Evolutionary conservation across 106 monocot genomes (phyloP).

Genomic region (Allium cepa): DNA sequence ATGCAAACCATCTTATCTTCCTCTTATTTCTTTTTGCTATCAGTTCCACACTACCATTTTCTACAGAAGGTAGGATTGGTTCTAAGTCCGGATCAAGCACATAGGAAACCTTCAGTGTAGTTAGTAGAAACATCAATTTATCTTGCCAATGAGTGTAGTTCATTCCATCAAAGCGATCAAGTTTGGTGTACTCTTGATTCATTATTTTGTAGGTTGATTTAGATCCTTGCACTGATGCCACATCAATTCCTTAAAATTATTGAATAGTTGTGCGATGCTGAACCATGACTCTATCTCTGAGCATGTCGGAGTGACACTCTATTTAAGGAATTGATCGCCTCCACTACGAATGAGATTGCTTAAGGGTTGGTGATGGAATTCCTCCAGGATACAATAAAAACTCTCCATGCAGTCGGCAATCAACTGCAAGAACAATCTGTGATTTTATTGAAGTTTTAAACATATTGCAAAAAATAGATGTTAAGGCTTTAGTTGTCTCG

Average conservation of each 20-base stretch:
- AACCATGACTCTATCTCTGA: no score
- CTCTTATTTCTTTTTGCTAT: conserved; percentile 1
- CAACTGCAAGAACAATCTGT: no score
- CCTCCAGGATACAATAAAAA: no score
- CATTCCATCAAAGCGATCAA: conserved; percentile 11
- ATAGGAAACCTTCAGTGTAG: conserved; percentile 1
- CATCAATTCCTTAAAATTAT: not conserved
- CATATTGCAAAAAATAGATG: no score
- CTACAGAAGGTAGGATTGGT: not conserved
- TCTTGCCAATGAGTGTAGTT: conserved; percentile 17
- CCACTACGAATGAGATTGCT: no score
- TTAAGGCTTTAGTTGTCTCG: no score
- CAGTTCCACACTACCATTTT: not conserved
- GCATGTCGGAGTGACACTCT: no score
- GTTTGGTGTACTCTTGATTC: conserved; percentile 11
- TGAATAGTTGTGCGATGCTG: no score
- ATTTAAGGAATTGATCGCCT: no score
- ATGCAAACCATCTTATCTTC: conserved; percentile 6
- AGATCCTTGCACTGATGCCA: not conserved
- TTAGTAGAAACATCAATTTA: conserved; percentile 11
- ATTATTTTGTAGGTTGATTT: not conserved
- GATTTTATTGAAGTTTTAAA: no score
- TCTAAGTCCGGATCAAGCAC: conserved; percentile 4
- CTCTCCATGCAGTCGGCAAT: no score
- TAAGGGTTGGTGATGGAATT: no score